These are phyloP conservation scores for Salix brachista DNA, from an alignment of 345 rosid species.

Conservation along the genomic window DNA sequence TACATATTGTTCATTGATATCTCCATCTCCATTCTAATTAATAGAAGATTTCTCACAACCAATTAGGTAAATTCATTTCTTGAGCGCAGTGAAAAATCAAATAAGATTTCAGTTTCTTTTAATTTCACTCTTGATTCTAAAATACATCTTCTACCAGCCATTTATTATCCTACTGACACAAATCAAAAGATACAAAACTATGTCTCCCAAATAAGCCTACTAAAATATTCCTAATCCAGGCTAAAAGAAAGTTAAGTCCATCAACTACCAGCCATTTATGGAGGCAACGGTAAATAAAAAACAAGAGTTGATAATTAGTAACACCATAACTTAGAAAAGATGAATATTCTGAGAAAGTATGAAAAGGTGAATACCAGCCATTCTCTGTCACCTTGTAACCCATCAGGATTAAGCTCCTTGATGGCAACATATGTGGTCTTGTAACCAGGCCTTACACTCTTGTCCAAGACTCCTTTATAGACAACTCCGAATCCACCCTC, in stretches of 20 bases:
- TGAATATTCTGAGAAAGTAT: neutral
- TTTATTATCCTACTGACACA: neutral
- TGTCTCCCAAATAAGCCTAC: neutral
- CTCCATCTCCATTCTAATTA: neutral
- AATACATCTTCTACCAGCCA: too few relatives aligned
- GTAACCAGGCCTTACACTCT: constrained; percentile 55
- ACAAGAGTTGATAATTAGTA: neutral
- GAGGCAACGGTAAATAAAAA: neutral
- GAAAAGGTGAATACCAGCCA: constrained; percentile 70
- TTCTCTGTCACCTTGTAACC: constrained; percentile 95
- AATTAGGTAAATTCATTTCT: neutral
- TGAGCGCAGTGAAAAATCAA: neutral
- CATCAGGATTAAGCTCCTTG: constrained; percentile 87
- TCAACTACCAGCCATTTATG: neutral
- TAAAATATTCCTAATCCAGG: neutral
- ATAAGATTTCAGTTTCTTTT: neutral
- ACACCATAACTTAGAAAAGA: neutral
- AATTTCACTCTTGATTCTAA: neutral
- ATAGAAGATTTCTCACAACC: neutral
- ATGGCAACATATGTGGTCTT: constrained; percentile 65
- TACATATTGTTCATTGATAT: neutral
- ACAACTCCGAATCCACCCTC: constrained; percentile 98
- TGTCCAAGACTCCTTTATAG: constrained; percentile 78
- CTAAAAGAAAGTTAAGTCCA: neutral
- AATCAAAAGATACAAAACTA: neutral